phyloP scores from a whole-genome alignment of 805 yeast genomes.

The Suhomyces sp. region DNA sequence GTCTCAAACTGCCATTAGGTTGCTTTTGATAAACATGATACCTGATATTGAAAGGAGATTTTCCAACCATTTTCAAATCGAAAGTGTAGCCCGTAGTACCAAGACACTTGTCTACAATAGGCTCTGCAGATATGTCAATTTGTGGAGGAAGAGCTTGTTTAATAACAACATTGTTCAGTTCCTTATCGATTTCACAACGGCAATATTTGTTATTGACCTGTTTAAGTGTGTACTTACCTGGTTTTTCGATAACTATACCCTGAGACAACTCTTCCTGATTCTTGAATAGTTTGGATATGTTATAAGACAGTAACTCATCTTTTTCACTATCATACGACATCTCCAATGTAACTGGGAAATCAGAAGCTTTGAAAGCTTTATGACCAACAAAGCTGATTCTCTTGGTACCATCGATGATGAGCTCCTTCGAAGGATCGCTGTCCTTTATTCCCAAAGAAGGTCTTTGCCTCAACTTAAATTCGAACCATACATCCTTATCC shows the following conservation, averaged over 20 bases:
- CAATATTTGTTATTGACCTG: conserved; percentile 62
- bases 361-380: conserved; percentile 24
- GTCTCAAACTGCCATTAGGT: conserved; percentile 29
- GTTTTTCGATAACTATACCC: conserved; percentile 42
- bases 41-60: conserved; percentile 74
- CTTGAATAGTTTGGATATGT: conserved; percentile 22
- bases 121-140: conserved; percentile 45
- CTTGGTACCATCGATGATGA: conserved; percentile 30
- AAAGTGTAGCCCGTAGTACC: conserved; percentile 83
- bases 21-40: conserved; percentile 55
- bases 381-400: conserved; percentile 12
- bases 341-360: conserved; percentile 47
- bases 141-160: conserved; percentile 39
- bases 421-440: conserved; percentile 16
- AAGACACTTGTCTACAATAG: conserved; percentile 82
- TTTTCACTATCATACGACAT: conserved; percentile 4
- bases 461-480: conserved; percentile 24
- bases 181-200: conserved; percentile 56
- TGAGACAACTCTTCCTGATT: conserved; percentile 21
- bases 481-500: conserved; percentile 34
- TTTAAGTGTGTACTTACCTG: conserved; percentile 65
- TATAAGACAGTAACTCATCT: conserved; percentile 1
- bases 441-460: conserved; percentile 24
- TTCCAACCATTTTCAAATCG: conserved; percentile 66
- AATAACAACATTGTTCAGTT: conserved; percentile 23